These are phyloP conservation scores for Vigna hirtella DNA, from an alignment of 306 rosid species.

Conservation along the genomic window DNA sequence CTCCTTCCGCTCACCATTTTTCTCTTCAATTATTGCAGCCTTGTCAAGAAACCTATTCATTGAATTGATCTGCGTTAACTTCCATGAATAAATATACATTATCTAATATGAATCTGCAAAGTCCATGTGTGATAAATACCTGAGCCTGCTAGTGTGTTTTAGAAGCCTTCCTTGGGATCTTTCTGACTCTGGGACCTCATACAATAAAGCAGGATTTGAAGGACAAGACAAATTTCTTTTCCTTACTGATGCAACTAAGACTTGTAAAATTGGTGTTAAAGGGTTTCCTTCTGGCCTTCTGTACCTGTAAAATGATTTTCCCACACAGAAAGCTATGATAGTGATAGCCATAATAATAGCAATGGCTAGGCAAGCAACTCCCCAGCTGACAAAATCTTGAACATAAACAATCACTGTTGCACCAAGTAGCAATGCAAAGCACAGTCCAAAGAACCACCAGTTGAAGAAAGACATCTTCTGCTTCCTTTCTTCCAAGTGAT, in stretches of 20 bases:
- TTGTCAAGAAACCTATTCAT: slow-evolving; percentile 61
- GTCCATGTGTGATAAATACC: slow-evolving; percentile 37
- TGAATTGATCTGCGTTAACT: slow-evolving; percentile 1
- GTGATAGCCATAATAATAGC: slow-evolving; percentile 48
- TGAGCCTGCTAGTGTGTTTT: slow-evolving; percentile 44
- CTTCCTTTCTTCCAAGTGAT: slow-evolving; percentile 55
- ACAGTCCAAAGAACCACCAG: slow-evolving; percentile 60
- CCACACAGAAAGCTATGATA: slow-evolving; percentile 45
- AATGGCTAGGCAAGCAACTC: slow-evolving; percentile 48
- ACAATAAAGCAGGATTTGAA: slow-evolving; percentile 48
- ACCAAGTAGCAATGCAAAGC: slow-evolving; percentile 54
- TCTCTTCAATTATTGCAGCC: slow-evolving; percentile 64
- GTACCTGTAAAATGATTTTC: slow-evolving; percentile 53
- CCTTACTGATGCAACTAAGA: slow-evolving; percentile 54
- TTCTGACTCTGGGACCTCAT: slow-evolving; percentile 46
- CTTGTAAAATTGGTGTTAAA: slow-evolving; percentile 55
- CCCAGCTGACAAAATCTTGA: slow-evolving; percentile 58
- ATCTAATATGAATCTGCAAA: neutral
- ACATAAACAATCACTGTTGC: slow-evolving; percentile 54
- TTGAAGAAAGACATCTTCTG: slow-evolving; percentile 63
- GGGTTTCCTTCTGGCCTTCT: slow-evolving; percentile 55
- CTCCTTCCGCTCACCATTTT: slow-evolving; percentile 25
- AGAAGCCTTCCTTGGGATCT: slow-evolving; percentile 2
- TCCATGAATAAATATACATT: neutral
- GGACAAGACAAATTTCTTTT: slow-evolving; percentile 52